Evolutionary conservation across 371 early-diverging fungal species (phyloP).

Genomic region (Racocetra persica): DNA sequence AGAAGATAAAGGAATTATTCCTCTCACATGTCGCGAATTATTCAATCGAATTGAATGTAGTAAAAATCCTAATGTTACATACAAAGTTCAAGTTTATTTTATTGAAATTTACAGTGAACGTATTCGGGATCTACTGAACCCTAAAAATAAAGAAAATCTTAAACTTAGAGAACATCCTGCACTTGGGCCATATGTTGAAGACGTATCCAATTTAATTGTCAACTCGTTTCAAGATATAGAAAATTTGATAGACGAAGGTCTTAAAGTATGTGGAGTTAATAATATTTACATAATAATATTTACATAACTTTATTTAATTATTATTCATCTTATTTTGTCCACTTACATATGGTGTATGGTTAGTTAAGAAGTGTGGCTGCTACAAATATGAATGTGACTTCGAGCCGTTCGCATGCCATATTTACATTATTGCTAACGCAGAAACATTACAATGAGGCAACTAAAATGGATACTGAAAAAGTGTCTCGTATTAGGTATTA

Average conservation of each 20-base stretch:
- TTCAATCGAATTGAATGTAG: constrained; percentile 69
- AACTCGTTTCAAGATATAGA: constrained; percentile 78
- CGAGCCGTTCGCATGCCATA: constrained; percentile 95
- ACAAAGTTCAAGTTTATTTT: constrained; percentile 84
- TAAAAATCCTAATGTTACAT: constrained; percentile 59
- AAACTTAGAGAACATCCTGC: constrained; percentile 90
- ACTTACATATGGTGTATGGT: not conserved
- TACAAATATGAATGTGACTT: constrained; percentile 96
- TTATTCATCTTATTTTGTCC: not conserved
- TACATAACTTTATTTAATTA: not conserved
- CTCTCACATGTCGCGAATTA: constrained; percentile 80
- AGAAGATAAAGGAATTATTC: constrained; percentile 84
- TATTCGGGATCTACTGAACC: constrained; percentile 89
- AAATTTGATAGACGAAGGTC: constrained; percentile 87
- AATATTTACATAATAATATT: too few species aligned
- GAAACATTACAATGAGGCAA: constrained; percentile 64
- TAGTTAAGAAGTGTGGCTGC: constrained; percentile 90
- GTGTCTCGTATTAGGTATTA: constrained; percentile 76
- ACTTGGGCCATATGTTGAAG: constrained; percentile 93
- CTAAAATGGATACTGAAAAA: constrained; percentile 77
- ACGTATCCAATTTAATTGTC: constrained; percentile 85
- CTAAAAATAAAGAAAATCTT: constrained; percentile 78
- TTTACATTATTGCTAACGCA: constrained; percentile 87
- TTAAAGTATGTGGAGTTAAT: constrained; percentile 60
- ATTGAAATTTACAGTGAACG: constrained; percentile 90